phyloP scores from a whole-genome alignment of 495 filamentous ascomycete genomes.

The Penicillium herquei region DNA sequence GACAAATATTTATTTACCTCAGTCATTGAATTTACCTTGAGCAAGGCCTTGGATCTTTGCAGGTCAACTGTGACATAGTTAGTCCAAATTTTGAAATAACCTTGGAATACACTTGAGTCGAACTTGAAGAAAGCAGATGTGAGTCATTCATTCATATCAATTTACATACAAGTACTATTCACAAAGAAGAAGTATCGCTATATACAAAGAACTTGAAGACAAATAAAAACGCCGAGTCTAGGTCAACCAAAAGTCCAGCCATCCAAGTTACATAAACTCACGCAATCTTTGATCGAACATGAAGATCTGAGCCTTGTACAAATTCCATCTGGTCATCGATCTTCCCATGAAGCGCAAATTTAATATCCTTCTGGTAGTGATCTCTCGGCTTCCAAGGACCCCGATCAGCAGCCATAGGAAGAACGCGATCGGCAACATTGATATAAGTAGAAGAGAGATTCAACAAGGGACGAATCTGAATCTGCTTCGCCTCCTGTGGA shows the following conservation, averaged over 20 bases:
- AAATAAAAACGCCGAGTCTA: neutral
- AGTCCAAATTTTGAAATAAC: too few species aligned
- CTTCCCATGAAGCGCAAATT: conserved; percentile 48
- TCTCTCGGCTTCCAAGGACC: conserved; percentile 56
- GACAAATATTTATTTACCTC: neutral
- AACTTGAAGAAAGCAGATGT: too few species aligned
- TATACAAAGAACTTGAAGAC: neutral
- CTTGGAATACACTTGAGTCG: too few species aligned
- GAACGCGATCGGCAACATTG: conserved; percentile 28
- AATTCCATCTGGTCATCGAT: conserved; percentile 38
- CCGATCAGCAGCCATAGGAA: conserved; percentile 46
- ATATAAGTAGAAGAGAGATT: conserved; percentile 54
- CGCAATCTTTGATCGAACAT: conserved; percentile 19
- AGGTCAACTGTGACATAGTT: too few species aligned
- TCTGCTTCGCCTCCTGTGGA: conserved; percentile 23
- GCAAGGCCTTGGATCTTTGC: too few species aligned
- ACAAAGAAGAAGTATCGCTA: too few species aligned
- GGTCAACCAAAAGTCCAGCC: neutral
- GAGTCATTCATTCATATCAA: too few species aligned
- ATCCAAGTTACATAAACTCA: conserved; percentile 11
- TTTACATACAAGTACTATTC: too few species aligned
- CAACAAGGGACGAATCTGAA: conserved; percentile 38
- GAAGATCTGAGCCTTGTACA: conserved; percentile 25
- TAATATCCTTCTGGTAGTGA: conserved; percentile 54
- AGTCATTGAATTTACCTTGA: too few species aligned